Percentiles rank a stretch among this genome's conserved stretches.
Evolutionary conservation across 805 yeast species (phyloP).

Genomic region (Schwanniomyces polymorphus): DNA sequence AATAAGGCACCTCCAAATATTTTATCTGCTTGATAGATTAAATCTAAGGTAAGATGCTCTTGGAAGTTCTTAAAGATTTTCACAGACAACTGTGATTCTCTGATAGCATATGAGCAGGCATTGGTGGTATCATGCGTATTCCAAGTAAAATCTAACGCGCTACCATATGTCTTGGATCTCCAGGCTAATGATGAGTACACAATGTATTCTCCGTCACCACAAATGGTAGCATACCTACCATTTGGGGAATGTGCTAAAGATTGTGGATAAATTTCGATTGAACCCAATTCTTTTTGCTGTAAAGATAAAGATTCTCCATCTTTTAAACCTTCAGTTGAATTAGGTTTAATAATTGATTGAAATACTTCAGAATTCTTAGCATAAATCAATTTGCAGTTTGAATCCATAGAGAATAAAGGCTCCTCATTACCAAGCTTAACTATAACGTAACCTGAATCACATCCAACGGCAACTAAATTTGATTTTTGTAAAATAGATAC

Average conservation of each 20-base stretch:
- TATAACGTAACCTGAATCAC: slow-evolving; percentile 91
- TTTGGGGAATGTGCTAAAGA: slow-evolving; percentile 90
- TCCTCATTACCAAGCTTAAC: slow-evolving; percentile 90
- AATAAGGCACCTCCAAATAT: slow-evolving; percentile 87
- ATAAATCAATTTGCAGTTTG: slow-evolving; percentile 88
- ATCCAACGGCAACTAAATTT: slow-evolving; percentile 86
- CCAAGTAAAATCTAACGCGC: slow-evolving; percentile 92
- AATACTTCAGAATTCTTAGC: slow-evolving; percentile 88
- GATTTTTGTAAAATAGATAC: slow-evolving; percentile 68
- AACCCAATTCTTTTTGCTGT: slow-evolving; percentile 88
- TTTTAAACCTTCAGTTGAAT: slow-evolving; percentile 59
- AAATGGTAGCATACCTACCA: slow-evolving; percentile 94
- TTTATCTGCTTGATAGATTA: slow-evolving; percentile 73
- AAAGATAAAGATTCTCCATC: slow-evolving; percentile 82
- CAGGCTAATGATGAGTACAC: slow-evolving; percentile 96
- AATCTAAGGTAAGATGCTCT: slow-evolving; percentile 65
- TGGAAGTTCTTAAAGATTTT: slow-evolving; percentile 82
- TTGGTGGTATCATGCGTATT: slow-evolving; percentile 76
- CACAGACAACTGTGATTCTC: slow-evolving; percentile 66
- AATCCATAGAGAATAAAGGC: slow-evolving; percentile 91
- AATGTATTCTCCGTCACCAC: slow-evolving; percentile 97
- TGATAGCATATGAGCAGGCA: slow-evolving; percentile 68
- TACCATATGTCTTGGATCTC: slow-evolving; percentile 94
- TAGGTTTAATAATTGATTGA: slow-evolving; percentile 72
- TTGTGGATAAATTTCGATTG: slow-evolving; percentile 90